Evolutionary conservation across 192 early-diverging fungal species (phyloP).

Genomic region (Phycomyces blakesleeanus): DNA sequence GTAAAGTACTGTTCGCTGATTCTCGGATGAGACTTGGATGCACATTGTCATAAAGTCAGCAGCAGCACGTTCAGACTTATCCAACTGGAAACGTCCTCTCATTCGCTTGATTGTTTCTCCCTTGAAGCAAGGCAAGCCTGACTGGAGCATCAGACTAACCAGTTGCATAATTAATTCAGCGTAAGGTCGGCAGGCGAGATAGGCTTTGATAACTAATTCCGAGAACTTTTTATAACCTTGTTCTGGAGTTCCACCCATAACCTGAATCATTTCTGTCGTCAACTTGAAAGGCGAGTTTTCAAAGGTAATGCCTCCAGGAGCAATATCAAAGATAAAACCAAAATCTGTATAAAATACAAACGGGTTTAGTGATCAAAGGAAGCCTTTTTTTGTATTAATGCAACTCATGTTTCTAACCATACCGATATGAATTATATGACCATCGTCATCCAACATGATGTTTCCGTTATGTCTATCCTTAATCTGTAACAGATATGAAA

Average conservation of each 20-base stretch:
- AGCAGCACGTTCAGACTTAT: slow-evolving; percentile 83
- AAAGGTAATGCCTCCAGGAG: slow-evolving; percentile 95
- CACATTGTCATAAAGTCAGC: slow-evolving; percentile 93
- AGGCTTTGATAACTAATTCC: slow-evolving; percentile 87
- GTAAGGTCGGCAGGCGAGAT: slow-evolving; percentile 86
- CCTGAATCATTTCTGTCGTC: slow-evolving; percentile 93
- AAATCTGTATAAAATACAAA: slow-evolving; percentile 64
- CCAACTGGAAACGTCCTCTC: slow-evolving; percentile 82
- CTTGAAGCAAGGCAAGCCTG: slow-evolving; percentile 97
- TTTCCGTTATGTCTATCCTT: slow-evolving; percentile 99
- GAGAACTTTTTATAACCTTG: slow-evolving; percentile 86
- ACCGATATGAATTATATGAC: slow-evolving; percentile 96
- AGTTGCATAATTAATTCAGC: slow-evolving; percentile 89
- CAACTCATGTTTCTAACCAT: too few relatives aligned
- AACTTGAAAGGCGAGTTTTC: slow-evolving; percentile 98
- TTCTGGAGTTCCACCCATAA: slow-evolving; percentile 84
- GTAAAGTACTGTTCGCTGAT: slow-evolving; percentile 80
- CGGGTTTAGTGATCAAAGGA: background rate
- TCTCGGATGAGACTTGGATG: slow-evolving; percentile 90
- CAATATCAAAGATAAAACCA: slow-evolving; percentile 97
- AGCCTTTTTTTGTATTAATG: too few relatives aligned
- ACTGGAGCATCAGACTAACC: slow-evolving; percentile 90
- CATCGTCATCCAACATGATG: slow-evolving; percentile 97
- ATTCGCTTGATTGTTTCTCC: slow-evolving; percentile 90
- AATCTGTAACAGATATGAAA: slow-evolving; percentile 93